Evolutionary conservation across 306 rosid genomes (phyloP).

Genomic region (Erythrophleum fordii): DNA sequence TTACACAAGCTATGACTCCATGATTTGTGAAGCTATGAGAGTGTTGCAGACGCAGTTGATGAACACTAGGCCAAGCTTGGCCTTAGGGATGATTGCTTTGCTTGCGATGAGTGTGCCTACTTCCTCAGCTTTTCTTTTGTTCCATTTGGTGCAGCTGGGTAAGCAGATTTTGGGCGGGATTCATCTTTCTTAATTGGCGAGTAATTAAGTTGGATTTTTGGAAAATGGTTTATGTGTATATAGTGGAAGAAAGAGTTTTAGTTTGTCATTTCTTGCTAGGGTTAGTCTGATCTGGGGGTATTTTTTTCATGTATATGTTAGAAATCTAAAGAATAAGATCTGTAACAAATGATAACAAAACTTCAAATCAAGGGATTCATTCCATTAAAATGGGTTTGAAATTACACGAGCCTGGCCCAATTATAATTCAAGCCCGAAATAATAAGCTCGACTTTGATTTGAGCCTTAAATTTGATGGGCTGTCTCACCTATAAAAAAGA

Average conservation of each 20-base stretch:
- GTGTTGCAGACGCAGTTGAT: not conserved
- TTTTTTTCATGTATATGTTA: not conserved
- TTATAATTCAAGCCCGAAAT: too few species aligned
- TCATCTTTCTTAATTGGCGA: not conserved
- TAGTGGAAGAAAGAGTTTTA: not conserved
- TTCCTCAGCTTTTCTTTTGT: not conserved
- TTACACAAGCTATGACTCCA: constrained; percentile 39
- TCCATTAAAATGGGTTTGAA: too few species aligned
- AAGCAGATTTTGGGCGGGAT: not conserved
- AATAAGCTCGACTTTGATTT: too few species aligned
- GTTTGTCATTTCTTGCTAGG: not conserved
- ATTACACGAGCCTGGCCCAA: too few species aligned
- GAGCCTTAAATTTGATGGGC: too few species aligned
- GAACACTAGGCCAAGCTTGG: constrained; percentile 22
- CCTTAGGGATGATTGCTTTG: not conserved
- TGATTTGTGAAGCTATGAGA: not conserved
- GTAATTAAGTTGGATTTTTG: not conserved
- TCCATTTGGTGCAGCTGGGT: not conserved
- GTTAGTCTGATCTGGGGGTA: not conserved
- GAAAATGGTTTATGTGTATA: not conserved
- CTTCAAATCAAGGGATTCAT: too few species aligned
- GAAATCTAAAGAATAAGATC: too few species aligned
- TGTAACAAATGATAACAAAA: too few species aligned
- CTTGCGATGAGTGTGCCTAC: not conserved
- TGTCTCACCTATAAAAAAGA: too few species aligned